A percentile compares a stretch with the other conserved stretches of the same genome.
phyloP scores from a whole-genome alignment of 129 eudicot genomes.

The Artemisia annua region DNA sequence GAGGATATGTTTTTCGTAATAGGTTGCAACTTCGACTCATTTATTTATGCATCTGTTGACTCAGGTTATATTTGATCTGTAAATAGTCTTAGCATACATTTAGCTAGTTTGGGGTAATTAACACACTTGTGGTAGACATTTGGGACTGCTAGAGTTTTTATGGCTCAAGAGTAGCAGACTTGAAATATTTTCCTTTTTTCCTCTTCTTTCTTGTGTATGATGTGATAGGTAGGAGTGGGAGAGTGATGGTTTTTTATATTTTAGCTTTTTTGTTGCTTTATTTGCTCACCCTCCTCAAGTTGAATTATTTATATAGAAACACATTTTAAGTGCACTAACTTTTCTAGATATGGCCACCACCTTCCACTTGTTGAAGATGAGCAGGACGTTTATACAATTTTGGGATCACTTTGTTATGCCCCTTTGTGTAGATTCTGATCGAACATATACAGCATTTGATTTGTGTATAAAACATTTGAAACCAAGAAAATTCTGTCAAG shows the following conservation, averaged over 20 bases:
- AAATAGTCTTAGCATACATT: neutral
- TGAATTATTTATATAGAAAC: slow-evolving; percentile 30
- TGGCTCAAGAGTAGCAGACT: slow-evolving; percentile 24
- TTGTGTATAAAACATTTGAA: neutral
- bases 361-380: slow-evolving; percentile 30
- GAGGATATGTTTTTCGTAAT: too few relatives aligned
- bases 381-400: slow-evolving; percentile 13
- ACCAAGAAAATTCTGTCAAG: neutral
- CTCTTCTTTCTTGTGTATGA: slow-evolving; percentile 33
- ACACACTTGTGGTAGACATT: neutral
- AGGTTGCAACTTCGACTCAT: too few relatives aligned
- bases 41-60: too few relatives aligned
- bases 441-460: neutral
- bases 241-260: slow-evolving; percentile 42
- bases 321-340: slow-evolving; percentile 35
- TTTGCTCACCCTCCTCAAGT: slow-evolving; percentile 42
- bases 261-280: slow-evolving; percentile 34
- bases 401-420: neutral
- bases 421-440: neutral
- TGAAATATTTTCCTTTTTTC: slow-evolving; percentile 26
- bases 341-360: slow-evolving; percentile 40
- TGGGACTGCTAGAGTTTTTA: neutral
- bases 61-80: too few relatives aligned
- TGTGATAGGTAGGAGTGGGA: slow-evolving; percentile 40
- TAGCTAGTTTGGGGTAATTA: neutral